Percentiles rank a stretch among this genome's conserved stretches.
Conservation (phyloP, 352 stramenopile species). For the Thalassiosira gravida region DNA sequence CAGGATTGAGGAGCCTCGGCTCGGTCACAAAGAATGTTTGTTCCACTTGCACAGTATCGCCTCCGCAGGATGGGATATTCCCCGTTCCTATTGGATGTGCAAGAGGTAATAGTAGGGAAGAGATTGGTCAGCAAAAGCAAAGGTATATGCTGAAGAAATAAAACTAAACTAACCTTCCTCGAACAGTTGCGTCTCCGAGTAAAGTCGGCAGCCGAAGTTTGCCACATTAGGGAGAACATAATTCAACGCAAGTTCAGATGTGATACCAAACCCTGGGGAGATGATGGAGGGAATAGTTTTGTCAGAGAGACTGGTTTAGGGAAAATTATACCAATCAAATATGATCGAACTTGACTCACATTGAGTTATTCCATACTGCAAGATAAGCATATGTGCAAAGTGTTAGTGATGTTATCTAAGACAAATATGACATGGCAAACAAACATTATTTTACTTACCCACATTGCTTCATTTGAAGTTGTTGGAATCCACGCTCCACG, state of each 20-base stretch:
- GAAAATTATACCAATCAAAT: too few species aligned
- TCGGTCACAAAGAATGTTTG: neutral
- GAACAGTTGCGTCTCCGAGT: constrained; percentile 24
- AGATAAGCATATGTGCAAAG: too few species aligned
- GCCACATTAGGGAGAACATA: constrained; percentile 48
- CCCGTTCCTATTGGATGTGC: neutral
- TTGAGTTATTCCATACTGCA: constrained; percentile 19
- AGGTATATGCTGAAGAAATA: neutral
- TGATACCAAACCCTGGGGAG: constrained; percentile 52
- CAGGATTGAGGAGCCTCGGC: neutral
- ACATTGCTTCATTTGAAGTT: constrained; percentile 44
- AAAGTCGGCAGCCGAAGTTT: constrained; percentile 59
- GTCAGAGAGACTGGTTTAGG: neutral
- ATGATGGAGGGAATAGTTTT: neutral
- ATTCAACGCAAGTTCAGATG: constrained; percentile 28
- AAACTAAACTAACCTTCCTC: neutral
- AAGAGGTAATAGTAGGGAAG: neutral
- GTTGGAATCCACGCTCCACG: constrained; percentile 50
- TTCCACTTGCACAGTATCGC: neutral
- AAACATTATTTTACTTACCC: constrained; percentile 12
- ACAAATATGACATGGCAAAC: too few species aligned
- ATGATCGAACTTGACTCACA: constrained; percentile 3
- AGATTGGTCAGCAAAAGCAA: too few species aligned
- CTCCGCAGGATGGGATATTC: neutral
- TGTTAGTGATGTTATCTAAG: too few species aligned